Evolutionary conservation across 345 rosid species (phyloP).

Genomic region (Salix brachista): DNA sequence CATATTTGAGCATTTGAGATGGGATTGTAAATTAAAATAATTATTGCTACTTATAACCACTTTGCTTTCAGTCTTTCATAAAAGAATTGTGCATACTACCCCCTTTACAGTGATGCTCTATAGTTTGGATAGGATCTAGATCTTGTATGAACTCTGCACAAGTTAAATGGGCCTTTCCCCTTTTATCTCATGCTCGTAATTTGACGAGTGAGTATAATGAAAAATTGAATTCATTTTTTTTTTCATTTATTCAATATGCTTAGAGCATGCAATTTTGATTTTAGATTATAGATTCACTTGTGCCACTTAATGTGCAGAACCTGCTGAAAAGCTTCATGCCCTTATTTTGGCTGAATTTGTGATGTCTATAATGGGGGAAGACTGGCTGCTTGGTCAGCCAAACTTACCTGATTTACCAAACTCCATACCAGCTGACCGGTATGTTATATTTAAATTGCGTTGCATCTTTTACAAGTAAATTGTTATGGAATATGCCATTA

Average conservation of each 20-base stretch:
- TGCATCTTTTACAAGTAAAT: background rate
- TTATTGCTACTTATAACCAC: no score
- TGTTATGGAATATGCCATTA: background rate
- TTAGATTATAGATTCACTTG: conserved; percentile 16
- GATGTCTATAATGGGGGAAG: conserved; percentile 59
- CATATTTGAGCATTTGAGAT: background rate
- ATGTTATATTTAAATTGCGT: background rate
- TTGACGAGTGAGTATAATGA: no score
- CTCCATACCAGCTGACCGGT: conserved; percentile 64
- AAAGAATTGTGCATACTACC: no score
- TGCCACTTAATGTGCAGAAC: conserved; percentile 46
- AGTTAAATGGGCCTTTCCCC: no score
- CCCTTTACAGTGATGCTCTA: no score
- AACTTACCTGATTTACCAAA: conserved; percentile 49
- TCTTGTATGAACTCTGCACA: no score
- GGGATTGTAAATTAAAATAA: background rate
- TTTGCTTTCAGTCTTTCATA: no score
- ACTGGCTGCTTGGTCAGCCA: conserved; percentile 61
- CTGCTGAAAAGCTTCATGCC: conserved; percentile 74
- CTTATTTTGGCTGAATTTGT: conserved; percentile 75
- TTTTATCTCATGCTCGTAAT: no score
- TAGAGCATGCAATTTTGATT: background rate
- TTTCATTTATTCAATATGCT: no score
- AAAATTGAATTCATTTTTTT: no score
- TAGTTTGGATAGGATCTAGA: no score